Conservation (phyloP, 257 asterid species). For the Primulina tabacum region DNA sequence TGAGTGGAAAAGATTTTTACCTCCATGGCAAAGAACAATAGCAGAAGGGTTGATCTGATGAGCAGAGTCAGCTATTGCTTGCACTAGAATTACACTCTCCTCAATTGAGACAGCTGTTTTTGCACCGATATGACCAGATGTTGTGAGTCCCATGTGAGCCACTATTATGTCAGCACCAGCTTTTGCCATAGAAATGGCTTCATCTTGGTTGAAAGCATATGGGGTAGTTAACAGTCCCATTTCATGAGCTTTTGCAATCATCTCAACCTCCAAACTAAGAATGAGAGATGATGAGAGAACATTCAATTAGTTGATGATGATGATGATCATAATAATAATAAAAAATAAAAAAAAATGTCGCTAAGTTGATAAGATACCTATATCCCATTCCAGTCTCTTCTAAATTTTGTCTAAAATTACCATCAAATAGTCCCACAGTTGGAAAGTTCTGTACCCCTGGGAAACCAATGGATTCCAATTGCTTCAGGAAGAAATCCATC, state of each 20-base stretch:
- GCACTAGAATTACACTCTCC: constrained; percentile 77
- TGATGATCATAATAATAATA: not conserved
- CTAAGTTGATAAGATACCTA: constrained; percentile 36
- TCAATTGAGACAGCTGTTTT: constrained; percentile 78
- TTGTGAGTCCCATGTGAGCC: constrained; percentile 98
- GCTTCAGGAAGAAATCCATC: constrained; percentile 90
- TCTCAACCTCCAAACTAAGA: constrained; percentile 86
- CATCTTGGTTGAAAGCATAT: constrained; percentile 82
- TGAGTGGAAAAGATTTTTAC: constrained; percentile 29
- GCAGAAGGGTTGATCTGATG: constrained; percentile 62
- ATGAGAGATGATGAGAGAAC: constrained; percentile 17
- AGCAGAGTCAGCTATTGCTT: constrained; percentile 91
- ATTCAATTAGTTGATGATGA: not conserved
- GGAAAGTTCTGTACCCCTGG: constrained; percentile 96
- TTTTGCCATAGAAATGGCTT: constrained; percentile 84
- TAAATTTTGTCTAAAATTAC: constrained; percentile 85
- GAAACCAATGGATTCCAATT: constrained; percentile 89
- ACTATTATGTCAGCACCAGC: constrained; percentile 97
- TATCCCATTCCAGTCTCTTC: constrained; percentile 99
- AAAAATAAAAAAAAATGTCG: not conserved
- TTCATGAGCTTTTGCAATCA: constrained; percentile 86
- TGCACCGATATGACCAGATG: constrained; percentile 94
- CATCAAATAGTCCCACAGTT: constrained; percentile 91
- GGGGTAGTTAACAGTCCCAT: constrained; percentile 97
- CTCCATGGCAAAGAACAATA: constrained; percentile 97